Conservation (phyloP, 1,284 basidiomycete species). For the Ustilago nuda region DNA sequence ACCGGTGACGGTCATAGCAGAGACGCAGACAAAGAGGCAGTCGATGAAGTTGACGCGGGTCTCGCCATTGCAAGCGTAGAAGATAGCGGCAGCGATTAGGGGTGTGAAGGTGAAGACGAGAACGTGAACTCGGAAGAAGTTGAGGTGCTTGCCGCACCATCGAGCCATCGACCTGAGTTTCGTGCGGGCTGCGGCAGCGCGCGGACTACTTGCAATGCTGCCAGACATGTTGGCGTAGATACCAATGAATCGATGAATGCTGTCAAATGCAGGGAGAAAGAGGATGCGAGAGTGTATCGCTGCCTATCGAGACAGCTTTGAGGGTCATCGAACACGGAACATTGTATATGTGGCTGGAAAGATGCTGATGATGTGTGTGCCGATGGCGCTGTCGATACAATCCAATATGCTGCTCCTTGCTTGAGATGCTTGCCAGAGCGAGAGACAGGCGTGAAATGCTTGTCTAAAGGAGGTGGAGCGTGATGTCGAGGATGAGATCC, state of each 20-base stretch:
- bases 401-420: no score
- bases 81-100: conserved; percentile 78
- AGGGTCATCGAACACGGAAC: conserved; percentile 19
- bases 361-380: neutral
- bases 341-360: conserved; percentile 9
- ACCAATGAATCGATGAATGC: neutral
- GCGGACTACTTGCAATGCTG: conserved; percentile 10
- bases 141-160: conserved; percentile 54
- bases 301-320: conserved; percentile 19
- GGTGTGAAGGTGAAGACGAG: conserved; percentile 79
- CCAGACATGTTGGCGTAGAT: conserved; percentile 13
- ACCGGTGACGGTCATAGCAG: conserved; percentile 82
- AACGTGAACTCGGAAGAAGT: conserved; percentile 71
- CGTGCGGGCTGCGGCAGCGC: conserved; percentile 11
- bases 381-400: neutral
- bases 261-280: neutral
- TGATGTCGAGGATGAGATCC: no score
- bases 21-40: conserved; percentile 79
- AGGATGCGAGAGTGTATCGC: conserved; percentile 4
- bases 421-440: no score
- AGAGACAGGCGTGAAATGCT: no score
- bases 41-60: conserved; percentile 75
- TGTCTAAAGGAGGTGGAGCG: no score
- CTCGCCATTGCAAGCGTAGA: conserved; percentile 71
- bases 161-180: conserved; percentile 15